Evolutionary conservation across 257 asterid species (phyloP), one percentile per base, ranked within the genome.

Genomic region (Solanum stenotomum): DNA sequence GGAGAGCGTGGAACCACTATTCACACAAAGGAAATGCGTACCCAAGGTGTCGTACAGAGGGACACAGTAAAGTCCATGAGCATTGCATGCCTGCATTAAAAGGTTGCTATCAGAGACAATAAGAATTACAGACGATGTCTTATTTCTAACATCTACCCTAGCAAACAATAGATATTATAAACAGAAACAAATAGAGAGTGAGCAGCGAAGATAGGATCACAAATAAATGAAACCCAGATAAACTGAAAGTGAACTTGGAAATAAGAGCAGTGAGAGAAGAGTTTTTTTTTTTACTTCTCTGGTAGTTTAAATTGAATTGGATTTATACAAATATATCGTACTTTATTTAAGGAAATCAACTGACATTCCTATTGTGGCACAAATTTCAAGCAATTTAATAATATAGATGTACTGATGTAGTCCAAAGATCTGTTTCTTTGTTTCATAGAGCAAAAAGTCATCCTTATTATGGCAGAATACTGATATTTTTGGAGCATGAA

Each of bases 1-100:
- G 85, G 85, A 49, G 70, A 81, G 29, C 29, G 12, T 20, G 27
- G 68, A 46, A 49, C 20, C 18, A 49, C 70, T 27, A 49, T 81
- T 81, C 0, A 0, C 85, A 46, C 18, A 29, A 81, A 84, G 87
- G 87, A 42, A 56, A 31, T 16, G 40, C 87, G 40, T 95, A 96
- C 99, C 99, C 92, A 97, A 93, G n/a, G 99, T 96, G 93, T 97
- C 99, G 22, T 97, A 97, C 78, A 97, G 87, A 78, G 99, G 99
- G 89, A 97, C 97, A 88, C 98, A 97, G 87, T 92, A 92, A 52
- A 97, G 95, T 63, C 98, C 99, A 88, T 95, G 99, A 90, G 98
- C 98, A 92, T 97, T 97, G 87, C 99, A 97, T 20, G 99, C 99
- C 99, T 97, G 95, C 95, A 93, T 71, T 67, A 90, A 38, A 88